Evolutionary conservation across 2,329 filamentous ascomycete species (phyloP), one percentile per base, ranked within the genome.

Genomic region (Cadophora gregata): DNA sequence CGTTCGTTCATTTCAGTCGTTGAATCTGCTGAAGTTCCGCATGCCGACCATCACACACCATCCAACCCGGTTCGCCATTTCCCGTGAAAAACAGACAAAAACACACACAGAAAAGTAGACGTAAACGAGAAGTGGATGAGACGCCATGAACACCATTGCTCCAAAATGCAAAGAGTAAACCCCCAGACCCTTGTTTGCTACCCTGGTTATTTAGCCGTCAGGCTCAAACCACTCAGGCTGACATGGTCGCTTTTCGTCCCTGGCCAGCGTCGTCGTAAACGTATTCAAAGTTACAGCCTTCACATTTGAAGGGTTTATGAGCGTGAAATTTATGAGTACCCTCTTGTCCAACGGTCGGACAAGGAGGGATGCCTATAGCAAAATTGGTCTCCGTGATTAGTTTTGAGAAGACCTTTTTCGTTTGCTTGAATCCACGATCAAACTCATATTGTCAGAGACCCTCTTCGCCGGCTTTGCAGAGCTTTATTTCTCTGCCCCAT

Each of bases 401-500:
- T 27, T 21, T 36, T 21, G 55, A 50, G 60, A 70, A 69, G 33
- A 56, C 25, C 45, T 64, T 51, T 50, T 61, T 60, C 53, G 60
- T 69, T 56, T 47, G 59, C 33, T 55, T 33, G 61, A 63, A 38
- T 38, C 61, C 61, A 63, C 62, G 65, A 51, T 72, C 71, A 53
- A 67, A 63, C 63, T 58, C 36, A 58, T 63, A 63, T 67, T 78
- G 77, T 82, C 86, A 97, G 75, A 96, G 90, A 66, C 96, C 96
- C 84, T 98, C 94, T 81, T 98, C 93, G 73, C 95, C 96, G 68
- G 96, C 95, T 80, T 94, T 96, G 83, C 96, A 99, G 66, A 98
- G 86, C 81, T 94, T 97, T 80, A 98, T 97, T 80, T 97, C 95
- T 73, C 96, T 92, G 73, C 96, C 93, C 96, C 96, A 99, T 82